phyloP scores from a whole-genome alignment of 192 early-diverging fungal genomes.

The Coemansia furcata region DNA sequence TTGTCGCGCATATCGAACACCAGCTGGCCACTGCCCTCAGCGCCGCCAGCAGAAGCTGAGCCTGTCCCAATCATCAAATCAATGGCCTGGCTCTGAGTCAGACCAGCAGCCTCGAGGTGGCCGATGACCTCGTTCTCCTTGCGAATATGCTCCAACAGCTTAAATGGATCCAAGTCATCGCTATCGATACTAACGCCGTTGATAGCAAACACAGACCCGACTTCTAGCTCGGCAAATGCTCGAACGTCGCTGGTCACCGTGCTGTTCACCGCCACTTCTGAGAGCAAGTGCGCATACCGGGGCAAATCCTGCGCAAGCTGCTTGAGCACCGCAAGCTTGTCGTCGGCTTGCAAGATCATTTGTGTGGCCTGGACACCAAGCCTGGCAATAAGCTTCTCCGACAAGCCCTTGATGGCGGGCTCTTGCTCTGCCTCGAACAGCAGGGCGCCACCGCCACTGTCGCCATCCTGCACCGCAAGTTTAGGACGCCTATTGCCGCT shows the following conservation, averaged over 20 bases:
- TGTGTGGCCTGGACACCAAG: constrained; percentile 74
- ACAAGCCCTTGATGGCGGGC: constrained; percentile 80
- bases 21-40: constrained; percentile 15
- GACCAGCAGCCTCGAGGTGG: constrained; percentile 47
- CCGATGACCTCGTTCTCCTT: constrained; percentile 55
- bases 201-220: constrained; percentile 53
- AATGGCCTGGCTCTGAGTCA: constrained; percentile 27
- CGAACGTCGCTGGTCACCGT: constrained; percentile 48
- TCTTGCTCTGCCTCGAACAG: constrained; percentile 88
- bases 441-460: constrained; percentile 68
- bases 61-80: constrained; percentile 19
- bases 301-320: constrained; percentile 83
- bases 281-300: constrained; percentile 78
- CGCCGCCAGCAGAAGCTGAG: background rate
- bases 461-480: constrained; percentile 20
- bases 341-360: constrained; percentile 60
- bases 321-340: constrained; percentile 64
- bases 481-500: background rate
- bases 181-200: constrained; percentile 63
- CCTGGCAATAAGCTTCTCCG: constrained; percentile 48
- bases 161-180: constrained; percentile 64
- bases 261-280: constrained; percentile 51
- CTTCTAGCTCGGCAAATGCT: constrained; percentile 14
- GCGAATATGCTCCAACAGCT: constrained; percentile 58
- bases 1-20: constrained; percentile 85